These are phyloP conservation scores for Thuidium tamariscinum DNA, from an alignment of 225 moss, liverwort and hornwort species.

Conservation along the genomic window DNA sequence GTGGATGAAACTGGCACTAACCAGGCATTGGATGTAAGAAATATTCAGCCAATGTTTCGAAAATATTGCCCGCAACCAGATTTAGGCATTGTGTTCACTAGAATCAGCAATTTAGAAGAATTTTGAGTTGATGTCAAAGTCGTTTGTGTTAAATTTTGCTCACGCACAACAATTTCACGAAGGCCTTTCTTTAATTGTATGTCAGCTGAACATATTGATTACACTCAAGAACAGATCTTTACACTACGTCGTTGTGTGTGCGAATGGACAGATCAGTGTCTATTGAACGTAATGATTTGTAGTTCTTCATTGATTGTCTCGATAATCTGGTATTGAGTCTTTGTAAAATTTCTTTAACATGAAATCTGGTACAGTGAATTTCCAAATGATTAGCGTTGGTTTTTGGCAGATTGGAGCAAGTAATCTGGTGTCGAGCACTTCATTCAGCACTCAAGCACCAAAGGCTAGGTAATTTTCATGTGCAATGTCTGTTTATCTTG, in stretches of 20 bases:
- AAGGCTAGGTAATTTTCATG: slow-evolving; percentile 35
- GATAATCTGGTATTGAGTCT: background rate
- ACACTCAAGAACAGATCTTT: background rate
- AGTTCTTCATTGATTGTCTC: background rate
- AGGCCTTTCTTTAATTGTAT: background rate
- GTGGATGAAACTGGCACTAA: slow-evolving; percentile 12
- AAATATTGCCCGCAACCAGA: background rate
- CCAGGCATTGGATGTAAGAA: slow-evolving; percentile 35
- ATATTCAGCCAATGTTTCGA: background rate
- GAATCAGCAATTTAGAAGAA: background rate
- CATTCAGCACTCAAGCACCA: slow-evolving; percentile 11
- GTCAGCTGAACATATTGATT: background rate
- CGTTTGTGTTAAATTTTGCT: background rate
- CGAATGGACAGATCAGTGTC: background rate
- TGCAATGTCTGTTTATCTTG: background rate
- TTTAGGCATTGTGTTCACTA: background rate
- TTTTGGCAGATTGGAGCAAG: slow-evolving; percentile 22
- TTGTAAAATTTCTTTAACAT: background rate
- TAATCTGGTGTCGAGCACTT: slow-evolving; percentile 9
- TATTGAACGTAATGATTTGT: background rate
- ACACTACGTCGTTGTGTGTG: background rate
- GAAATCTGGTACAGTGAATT: background rate
- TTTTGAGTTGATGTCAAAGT: background rate
- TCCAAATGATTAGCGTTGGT: background rate
- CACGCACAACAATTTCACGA: background rate